These are phyloP conservation scores for Mortierella sp. DNA, from an alignment of 371 early-diverging fungal genomes.

Conservation along the genomic window DNA sequence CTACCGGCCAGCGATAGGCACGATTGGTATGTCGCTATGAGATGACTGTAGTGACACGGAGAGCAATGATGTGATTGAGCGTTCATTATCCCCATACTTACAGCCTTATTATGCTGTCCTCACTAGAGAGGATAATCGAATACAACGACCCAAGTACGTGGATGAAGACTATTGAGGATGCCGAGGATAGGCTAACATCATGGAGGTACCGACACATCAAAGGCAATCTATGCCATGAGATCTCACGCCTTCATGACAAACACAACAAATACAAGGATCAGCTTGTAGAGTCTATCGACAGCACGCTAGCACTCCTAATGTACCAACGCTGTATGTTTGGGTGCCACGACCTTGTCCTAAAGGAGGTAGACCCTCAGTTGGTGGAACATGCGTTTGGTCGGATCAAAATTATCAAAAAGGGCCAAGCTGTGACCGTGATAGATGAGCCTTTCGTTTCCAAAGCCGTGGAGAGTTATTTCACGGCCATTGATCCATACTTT, in stretches of 20 bases:
- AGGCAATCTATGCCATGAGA: neutral
- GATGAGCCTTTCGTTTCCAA: no score
- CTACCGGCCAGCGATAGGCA: neutral
- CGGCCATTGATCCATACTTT: no score
- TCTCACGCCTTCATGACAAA: neutral
- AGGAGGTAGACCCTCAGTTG: no score
- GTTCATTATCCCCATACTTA: no score
- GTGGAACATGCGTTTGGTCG: no score
- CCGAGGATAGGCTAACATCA: neutral
- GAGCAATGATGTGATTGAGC: neutral
- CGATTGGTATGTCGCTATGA: neutral
- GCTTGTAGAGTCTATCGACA: neutral
- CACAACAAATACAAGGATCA: neutral
- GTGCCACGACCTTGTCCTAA: no score
- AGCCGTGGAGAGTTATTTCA: no score
- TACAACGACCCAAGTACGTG: neutral
- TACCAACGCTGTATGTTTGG: neutral
- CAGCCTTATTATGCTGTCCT: neutral
- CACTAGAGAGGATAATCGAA: neutral
- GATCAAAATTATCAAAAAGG: no score
- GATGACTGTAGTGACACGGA: no score
- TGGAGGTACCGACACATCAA: neutral
- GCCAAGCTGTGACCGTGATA: slow-evolving; percentile 5
- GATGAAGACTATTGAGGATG: neutral
- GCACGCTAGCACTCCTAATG: neutral